Conservation (phyloP, 441 rosid species). For the Biscutella laevigata region DNA sequence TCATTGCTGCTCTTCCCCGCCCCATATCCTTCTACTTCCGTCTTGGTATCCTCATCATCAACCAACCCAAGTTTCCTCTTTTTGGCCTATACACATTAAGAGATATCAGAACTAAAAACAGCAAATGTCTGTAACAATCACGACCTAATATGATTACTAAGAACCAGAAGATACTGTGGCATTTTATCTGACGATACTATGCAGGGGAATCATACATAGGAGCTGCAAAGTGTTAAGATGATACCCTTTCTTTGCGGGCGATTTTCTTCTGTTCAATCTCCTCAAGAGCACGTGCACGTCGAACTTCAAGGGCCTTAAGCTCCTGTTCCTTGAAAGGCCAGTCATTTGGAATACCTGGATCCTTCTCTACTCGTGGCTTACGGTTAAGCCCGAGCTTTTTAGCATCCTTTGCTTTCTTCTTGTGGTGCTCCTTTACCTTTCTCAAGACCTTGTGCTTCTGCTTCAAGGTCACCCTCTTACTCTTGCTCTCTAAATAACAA, state of each 20-base stretch:
- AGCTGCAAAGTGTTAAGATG: background rate
- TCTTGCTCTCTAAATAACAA: constrained; percentile 65
- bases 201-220: background rate
- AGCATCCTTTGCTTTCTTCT: constrained; percentile 89
- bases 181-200: background rate
- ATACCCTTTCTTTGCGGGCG: constrained; percentile 88
- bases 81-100: constrained; percentile 38
- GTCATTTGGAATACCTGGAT: constrained; percentile 96
- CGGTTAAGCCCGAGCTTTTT: constrained; percentile 57
- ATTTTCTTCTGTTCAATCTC: constrained; percentile 82
- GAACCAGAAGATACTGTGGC: background rate
- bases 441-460: constrained; percentile 76
- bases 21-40: constrained; percentile 20
- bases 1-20: constrained; percentile 4
- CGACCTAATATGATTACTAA: background rate
- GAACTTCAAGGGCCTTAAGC: constrained; percentile 85
- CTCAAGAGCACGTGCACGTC: constrained; percentile 80
- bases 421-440: constrained; percentile 93
- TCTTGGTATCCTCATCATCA: constrained; percentile 36
- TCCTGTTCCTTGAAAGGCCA: constrained; percentile 99
- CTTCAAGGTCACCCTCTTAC: constrained; percentile 74
- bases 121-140: background rate
- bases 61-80: constrained; percentile 69
- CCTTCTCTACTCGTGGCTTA: constrained; percentile 67
- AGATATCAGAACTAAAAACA: background rate